Evolutionary conservation across 345 rosid species (phyloP).

Genomic region (Schrenkiella parvula): DNA sequence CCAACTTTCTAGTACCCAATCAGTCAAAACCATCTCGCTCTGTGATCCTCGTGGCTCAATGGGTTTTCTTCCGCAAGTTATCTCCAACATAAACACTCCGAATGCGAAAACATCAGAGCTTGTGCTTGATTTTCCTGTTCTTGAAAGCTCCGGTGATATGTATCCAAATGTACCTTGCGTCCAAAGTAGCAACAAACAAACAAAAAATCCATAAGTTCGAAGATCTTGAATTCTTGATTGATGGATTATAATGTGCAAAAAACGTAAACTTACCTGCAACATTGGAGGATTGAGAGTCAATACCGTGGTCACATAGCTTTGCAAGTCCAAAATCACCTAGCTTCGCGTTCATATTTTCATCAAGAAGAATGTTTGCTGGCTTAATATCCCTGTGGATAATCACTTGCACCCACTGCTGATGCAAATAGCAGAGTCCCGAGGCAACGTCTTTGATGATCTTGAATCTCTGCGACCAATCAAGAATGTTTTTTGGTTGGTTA

Average conservation of each 20-base stretch:
- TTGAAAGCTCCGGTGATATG: constrained; percentile 67
- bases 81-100: constrained; percentile 64
- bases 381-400: constrained; percentile 77
- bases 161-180: constrained; percentile 70
- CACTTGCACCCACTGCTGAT: constrained; percentile 55
- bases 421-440: constrained; percentile 42
- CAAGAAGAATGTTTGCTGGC: constrained; percentile 74
- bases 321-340: constrained; percentile 87
- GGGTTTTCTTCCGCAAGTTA: constrained; percentile 56
- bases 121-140: constrained; percentile 63
- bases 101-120: constrained; percentile 67
- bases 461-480: constrained; percentile 69
- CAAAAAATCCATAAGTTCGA: background rate
- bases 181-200: background rate
- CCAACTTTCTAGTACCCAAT: constrained; percentile 25
- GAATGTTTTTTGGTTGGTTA: constrained; percentile 11
- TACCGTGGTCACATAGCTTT: constrained; percentile 60
- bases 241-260: background rate
- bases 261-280: constrained; percentile 27
- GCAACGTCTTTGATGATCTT: constrained; percentile 64
- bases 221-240: background rate
- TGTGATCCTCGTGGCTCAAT: constrained; percentile 21
- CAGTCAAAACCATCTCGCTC: constrained; percentile 14
- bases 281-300: constrained; percentile 47
- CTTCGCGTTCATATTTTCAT: constrained; percentile 54